Evolutionary conservation across 1,284 basidiomycete genomes (phyloP).

Genomic region (Microbotryomycetes sp.): DNA sequence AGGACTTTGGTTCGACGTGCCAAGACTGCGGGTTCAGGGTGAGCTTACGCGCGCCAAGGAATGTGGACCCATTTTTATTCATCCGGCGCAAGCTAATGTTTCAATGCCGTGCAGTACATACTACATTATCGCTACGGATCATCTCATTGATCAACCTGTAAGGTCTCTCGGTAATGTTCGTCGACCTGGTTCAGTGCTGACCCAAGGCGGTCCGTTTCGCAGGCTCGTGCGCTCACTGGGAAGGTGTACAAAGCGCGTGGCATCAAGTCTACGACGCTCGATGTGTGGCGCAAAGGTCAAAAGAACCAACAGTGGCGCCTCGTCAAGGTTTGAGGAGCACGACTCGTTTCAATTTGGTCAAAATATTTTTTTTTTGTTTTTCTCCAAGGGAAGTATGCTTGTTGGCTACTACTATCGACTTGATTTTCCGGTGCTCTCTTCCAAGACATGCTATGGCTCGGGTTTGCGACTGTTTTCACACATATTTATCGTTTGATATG

Average conservation of each 20-base stretch:
- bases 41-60: not conserved
- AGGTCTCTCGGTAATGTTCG: not conserved
- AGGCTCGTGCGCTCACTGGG: slow-evolving; percentile 8
- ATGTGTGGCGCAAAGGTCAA: slow-evolving; percentile 7
- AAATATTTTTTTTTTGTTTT: too few relatives aligned
- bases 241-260: slow-evolving; percentile 5
- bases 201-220: too few relatives aligned
- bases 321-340: not conserved
- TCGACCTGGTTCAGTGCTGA: not conserved
- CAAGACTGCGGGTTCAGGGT: not conserved
- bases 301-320: slow-evolving; percentile 5
- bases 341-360: too few relatives aligned
- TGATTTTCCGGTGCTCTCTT: too few relatives aligned
- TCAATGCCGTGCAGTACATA: not conserved
- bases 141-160: slow-evolving; percentile 6
- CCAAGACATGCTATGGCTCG: too few relatives aligned
- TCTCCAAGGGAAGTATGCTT: too few relatives aligned
- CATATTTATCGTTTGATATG: too few relatives aligned
- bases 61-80: too few relatives aligned
- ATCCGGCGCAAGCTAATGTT: too few relatives aligned
- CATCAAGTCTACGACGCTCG: slow-evolving; percentile 6
- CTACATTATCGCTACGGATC: slow-evolving; percentile 7
- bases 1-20: not conserved
- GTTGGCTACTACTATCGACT: too few relatives aligned
- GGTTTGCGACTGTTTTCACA: too few relatives aligned